Conservation (phyloP, 257 asterid species). For the Penstemon barbatus region DNA sequence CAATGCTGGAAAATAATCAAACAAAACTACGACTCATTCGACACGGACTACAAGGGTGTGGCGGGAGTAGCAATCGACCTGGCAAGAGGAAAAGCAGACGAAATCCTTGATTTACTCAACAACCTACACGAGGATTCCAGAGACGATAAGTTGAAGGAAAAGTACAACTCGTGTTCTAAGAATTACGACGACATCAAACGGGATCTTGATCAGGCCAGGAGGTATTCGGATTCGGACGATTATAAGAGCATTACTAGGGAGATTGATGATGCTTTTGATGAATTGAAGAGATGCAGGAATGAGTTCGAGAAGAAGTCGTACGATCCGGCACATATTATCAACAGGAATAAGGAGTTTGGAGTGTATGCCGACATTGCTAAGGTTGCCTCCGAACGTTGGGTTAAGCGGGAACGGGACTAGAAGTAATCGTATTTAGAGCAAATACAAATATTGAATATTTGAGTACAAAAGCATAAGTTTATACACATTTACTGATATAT, state of each 20-base stretch:
- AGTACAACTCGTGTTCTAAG: conserved; percentile 29
- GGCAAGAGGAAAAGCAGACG: conserved; percentile 15
- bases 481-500: too few species aligned
- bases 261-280: conserved; percentile 24
- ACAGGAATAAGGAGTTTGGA: conserved; percentile 32
- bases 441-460: too few species aligned
- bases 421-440: too few species aligned
- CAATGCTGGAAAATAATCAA: conserved; percentile 26
- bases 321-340: conserved; percentile 30
- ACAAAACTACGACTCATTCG: conserved; percentile 14
- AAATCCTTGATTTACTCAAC: conserved; percentile 19
- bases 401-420: too few species aligned
- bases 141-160: conserved; percentile 13
- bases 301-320: conserved; percentile 2
- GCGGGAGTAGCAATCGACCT: conserved; percentile 22
- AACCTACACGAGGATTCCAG: not conserved
- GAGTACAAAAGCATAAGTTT: too few species aligned
- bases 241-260: not conserved
- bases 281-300: conserved; percentile 26
- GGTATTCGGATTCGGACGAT: not conserved
- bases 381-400: conserved; percentile 14
- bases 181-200: conserved; percentile 30
- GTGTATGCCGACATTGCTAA: conserved; percentile 21
- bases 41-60: conserved; percentile 1
- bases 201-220: conserved; percentile 21